Evolutionary conservation across 2,329 filamentous ascomycete genomes (phyloP).

Genomic region (Aspergillus pseudoterreus): DNA sequence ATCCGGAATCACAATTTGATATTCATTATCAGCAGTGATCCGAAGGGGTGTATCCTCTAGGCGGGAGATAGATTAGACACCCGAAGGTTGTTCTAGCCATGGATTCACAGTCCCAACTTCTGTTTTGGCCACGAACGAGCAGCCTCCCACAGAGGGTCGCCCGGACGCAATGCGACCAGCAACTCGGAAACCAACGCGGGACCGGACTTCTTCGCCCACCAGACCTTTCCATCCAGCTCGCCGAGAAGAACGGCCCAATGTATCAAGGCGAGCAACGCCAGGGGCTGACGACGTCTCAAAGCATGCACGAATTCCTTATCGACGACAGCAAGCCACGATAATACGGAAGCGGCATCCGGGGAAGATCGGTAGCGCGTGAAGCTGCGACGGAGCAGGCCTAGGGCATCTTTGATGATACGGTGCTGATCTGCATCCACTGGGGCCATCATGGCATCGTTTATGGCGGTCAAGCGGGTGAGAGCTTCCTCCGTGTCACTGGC

Average conservation of each 20-base stretch:
- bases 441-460: conserved; percentile 28
- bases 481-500: conserved; percentile 25
- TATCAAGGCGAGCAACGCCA: conserved; percentile 32
- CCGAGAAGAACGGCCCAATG: conserved; percentile 35
- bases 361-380: conserved; percentile 23
- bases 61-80: too few relatives aligned
- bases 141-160: conserved; percentile 22
- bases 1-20: too few relatives aligned
- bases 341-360: conserved; percentile 27
- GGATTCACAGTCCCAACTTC: conserved; percentile 24
- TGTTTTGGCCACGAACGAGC: conserved; percentile 28
- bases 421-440: conserved; percentile 24
- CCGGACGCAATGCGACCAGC: conserved; percentile 16
- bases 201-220: conserved; percentile 35
- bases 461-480: conserved; percentile 21
- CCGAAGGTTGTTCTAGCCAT: neutral
- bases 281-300: conserved; percentile 25
- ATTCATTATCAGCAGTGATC: too few relatives aligned
- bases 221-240: conserved; percentile 27
- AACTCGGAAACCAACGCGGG: conserved; percentile 27
- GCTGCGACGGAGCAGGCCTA: conserved; percentile 25
- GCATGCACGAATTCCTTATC: conserved; percentile 31
- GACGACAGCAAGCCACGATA: conserved; percentile 31
- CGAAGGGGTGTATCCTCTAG: too few relatives aligned
- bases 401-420: conserved; percentile 27